Base-by-base conservation (phyloP, 768 basidiomycete species). In the Nidula microcarpa region DNA sequence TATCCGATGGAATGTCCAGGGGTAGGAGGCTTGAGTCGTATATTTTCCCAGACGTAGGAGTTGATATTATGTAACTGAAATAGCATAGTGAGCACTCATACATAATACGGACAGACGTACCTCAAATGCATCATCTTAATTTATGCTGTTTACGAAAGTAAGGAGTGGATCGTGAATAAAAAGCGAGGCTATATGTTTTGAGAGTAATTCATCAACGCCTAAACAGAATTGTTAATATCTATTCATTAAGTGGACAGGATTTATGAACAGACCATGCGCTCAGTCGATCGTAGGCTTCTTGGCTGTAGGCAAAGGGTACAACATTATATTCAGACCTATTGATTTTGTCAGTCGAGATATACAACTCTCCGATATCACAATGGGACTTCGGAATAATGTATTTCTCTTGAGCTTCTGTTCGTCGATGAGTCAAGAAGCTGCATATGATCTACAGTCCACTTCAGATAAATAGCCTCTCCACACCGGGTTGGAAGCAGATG, bases 401-500 rank as follows among this genome's bases (percentile, higher is more conserved):
- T 46, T 8, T 45, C 52, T 50, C 23, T 52, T 37, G 17, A 34
- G 16, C 17, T 43, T 51, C 34, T 50, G 36, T 16, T 55, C 50
- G 16, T 55, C 54, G 43, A 55, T 36, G 11, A 34, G 37, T 7
- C 37, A 18, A 11, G 54, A 55, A 4, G 44, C 54, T 5, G 51
- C 45, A 37, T 30, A 35, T 43, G 43, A 51, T 10, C 50, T 43
- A 47, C 54, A 55, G 45, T 55, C 54, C 17, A 35, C 33, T 18
- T 55, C 54, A 13, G 51, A 41, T 5, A 55, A 36, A 39, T 55
- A 55, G 14, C 54, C 54, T 11, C 54, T 33, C 54, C 54, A 55
- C 16, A 50, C 54, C 14, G 54, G 54, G 33, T 44, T 55, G 33
- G 49, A 55, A 8, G 54, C 54, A 46, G 54, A 47, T 30, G 52